A percentile compares a stretch with the other conserved stretches of the same genome.
Evolutionary conservation across 768 basidiomycete species (phyloP).

Genomic region (Lactarius quietus): DNA sequence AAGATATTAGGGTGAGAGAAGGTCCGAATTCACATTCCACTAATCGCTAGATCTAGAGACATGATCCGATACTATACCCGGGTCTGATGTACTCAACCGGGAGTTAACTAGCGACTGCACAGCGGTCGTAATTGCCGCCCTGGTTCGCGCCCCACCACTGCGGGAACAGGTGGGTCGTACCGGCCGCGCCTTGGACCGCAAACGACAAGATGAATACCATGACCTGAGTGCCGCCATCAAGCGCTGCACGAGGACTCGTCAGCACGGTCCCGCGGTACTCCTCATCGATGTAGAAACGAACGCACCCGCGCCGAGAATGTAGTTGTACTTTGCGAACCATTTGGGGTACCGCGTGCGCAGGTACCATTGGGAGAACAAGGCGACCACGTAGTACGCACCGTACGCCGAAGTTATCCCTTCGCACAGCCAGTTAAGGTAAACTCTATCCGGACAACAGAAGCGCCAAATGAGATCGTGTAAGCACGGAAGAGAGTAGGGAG

Average conservation of each 20-base stretch:
- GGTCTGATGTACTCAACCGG: background rate
- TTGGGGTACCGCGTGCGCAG: conserved; percentile 38
- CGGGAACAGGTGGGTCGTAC: conserved; percentile 48
- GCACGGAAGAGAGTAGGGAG: background rate
- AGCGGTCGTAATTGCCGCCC: conserved; percentile 38
- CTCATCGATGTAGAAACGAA: background rate
- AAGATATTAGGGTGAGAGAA: too few species aligned
- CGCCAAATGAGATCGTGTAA: background rate
- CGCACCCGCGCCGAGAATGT: conserved; percentile 38
- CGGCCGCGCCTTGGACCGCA: conserved; percentile 44
- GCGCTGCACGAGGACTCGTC: conserved; percentile 35
- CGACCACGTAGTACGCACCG: conserved; percentile 40
- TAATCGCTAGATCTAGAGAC: too few species aligned
- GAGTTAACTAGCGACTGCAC: background rate
- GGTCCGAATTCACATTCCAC: too few species aligned
- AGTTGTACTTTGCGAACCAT: conserved; percentile 42
- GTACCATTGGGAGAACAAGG: conserved; percentile 47
- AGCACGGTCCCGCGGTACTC: background rate
- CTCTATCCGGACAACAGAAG: conserved; percentile 30
- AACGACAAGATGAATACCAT: conserved; percentile 40
- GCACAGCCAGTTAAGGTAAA: conserved; percentile 48
- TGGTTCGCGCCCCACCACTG: conserved; percentile 58
- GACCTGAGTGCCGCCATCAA: conserved; percentile 44
- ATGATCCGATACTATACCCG: background rate
- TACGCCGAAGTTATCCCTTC: conserved; percentile 49